Evolutionary conservation across 345 rosid genomes (phyloP).

Genomic region (Camelina sativa): DNA sequence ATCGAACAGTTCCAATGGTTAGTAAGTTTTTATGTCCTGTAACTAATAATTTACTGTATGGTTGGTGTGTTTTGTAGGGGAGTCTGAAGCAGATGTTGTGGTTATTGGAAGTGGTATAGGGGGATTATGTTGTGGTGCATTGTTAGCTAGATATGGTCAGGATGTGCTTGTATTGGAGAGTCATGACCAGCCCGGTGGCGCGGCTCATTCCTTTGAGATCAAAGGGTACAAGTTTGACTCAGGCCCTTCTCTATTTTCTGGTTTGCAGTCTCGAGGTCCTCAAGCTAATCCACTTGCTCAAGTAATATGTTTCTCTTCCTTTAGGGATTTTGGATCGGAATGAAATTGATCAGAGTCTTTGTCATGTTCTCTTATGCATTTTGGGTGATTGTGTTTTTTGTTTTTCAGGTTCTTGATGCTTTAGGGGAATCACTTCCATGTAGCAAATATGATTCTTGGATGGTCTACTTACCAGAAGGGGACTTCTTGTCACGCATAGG

Average conservation of each 20-base stretch:
- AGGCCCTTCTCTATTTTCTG: slow-evolving; percentile 93
- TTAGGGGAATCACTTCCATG: slow-evolving; percentile 89
- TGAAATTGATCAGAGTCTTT: background rate
- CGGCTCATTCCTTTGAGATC: slow-evolving; percentile 84
- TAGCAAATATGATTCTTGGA: slow-evolving; percentile 90
- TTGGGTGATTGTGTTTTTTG: slow-evolving; percentile 10
- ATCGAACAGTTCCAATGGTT: background rate
- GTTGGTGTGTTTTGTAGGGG: slow-evolving; percentile 47
- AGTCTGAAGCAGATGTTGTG: slow-evolving; percentile 84
- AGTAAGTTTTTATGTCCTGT: background rate
- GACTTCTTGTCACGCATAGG: slow-evolving; percentile 91
- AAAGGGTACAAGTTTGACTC: slow-evolving; percentile 90
- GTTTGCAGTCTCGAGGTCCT: slow-evolving; percentile 84
- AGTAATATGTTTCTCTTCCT: slow-evolving; percentile 46
- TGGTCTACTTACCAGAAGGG: slow-evolving; percentile 93
- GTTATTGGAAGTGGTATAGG: slow-evolving; percentile 93
- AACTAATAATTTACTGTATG: background rate
- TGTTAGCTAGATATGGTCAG: slow-evolving; percentile 79
- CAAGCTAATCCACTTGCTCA: slow-evolving; percentile 98
- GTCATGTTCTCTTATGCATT: slow-evolving; percentile 9
- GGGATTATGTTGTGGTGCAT: slow-evolving; percentile 87
- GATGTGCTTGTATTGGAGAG: slow-evolving; percentile 87
- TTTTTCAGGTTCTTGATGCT: slow-evolving; percentile 81
- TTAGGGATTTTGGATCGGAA: background rate
- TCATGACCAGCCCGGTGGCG: slow-evolving; percentile 87